Evolutionary conservation across 1,284 basidiomycete species (phyloP), one percentile per base, ranked within the genome.

Genomic region (Salmacisia buchloeana): DNA sequence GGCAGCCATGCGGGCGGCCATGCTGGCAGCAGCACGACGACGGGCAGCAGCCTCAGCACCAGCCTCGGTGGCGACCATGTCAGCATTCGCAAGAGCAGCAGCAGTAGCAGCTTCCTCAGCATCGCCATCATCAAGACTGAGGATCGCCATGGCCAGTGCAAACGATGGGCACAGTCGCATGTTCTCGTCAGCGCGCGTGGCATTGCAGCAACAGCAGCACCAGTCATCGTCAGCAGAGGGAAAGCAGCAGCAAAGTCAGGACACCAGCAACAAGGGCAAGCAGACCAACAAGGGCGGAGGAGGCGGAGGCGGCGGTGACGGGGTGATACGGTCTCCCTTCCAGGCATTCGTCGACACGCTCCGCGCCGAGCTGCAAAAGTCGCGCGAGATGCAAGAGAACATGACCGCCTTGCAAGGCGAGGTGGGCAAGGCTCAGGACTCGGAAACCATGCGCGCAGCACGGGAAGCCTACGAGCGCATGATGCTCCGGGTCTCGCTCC

Each of bases 391-490:
- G 63, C 92, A 96, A 82, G 92, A 97, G 59, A 96, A 94, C 82
- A 89, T 97, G 64, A 93, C 92, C 83, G 92, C 96, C 82, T 85
- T 98, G 34, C 91, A 94, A 81, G 96, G 96, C 71, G 92, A 97
- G 80, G 94, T 96, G 39, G 91, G 92, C 82, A 97, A 97, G 82
- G 83, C 97, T 60, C 94, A 96, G 82, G 94, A 98, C 80, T 91
- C 89, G 62, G 92, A 94, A 80, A 89, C 94, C n/a, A 90, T 97
- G 91, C 92, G 91, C 83, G 85, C 85, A 73, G 92, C 92, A 13
- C 85, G 86, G 76, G 91, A 90, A 58, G 88, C 91, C 64, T 97
- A 97, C 82, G 94, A 97, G 83, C 87, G 90, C 66, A 91, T 92
- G 12, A 86, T 94, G 82, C 93, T 97, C 71, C 88, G 90, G 21